phyloP scores from a whole-genome alignment of 192 early-diverging fungal species.

The Dispira parvispora region DNA sequence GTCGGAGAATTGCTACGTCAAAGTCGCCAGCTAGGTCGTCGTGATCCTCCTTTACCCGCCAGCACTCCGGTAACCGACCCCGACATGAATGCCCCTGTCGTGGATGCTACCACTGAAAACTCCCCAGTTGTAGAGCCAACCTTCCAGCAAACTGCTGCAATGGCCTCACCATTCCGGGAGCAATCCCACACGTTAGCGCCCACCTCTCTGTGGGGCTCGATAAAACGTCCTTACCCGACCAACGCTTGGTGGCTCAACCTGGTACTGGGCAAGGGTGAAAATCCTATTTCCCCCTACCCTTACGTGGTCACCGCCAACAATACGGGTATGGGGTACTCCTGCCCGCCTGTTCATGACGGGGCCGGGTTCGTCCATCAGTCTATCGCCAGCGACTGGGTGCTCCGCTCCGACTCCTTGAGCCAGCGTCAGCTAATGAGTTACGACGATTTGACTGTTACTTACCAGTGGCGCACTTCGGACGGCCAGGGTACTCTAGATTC shows the following conservation, averaged over 20 bases:
- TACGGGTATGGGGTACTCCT: constrained; percentile 18
- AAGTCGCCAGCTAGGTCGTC: too few relatives aligned
- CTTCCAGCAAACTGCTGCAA: too few relatives aligned
- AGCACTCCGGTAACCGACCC: too few relatives aligned
- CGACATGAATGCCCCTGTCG: too few relatives aligned
- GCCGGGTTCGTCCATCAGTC: constrained; percentile 15
- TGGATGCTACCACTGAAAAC: too few relatives aligned
- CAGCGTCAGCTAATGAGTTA: constrained; percentile 14
- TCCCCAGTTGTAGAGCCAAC: too few relatives aligned
- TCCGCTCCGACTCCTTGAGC: not conserved
- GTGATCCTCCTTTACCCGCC: too few relatives aligned
- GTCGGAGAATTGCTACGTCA: too few relatives aligned
- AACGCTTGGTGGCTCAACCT: constrained; percentile 35
- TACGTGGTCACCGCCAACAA: constrained; percentile 21
- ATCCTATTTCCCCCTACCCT: constrained; percentile 28
- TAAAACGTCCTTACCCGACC: constrained; percentile 19
- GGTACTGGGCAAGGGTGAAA: constrained; percentile 17
- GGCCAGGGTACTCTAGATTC: constrained; percentile 18
- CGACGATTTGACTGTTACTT: constrained; percentile 27
- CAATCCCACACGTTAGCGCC: too few relatives aligned
- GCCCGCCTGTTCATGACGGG: constrained; percentile 16
- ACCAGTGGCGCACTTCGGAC: constrained; percentile 17
- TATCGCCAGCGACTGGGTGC: constrained; percentile 16
- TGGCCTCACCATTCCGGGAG: too few relatives aligned
- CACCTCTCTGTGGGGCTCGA: not conserved